Conservation (phyloP, 345 rosid species). For the Dimocarpus longan region DNA sequence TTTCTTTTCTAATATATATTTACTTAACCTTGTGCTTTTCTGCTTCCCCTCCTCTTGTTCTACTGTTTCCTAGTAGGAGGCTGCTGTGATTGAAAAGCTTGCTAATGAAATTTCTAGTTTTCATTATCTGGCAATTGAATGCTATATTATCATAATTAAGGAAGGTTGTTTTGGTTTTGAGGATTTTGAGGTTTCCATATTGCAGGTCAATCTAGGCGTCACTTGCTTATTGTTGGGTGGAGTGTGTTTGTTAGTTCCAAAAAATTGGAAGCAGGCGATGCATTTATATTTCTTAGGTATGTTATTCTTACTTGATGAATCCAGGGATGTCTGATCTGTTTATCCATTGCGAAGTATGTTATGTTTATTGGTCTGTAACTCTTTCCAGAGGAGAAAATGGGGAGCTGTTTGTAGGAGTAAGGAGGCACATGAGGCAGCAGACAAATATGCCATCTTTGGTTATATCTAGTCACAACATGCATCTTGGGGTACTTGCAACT, state of each 20-base stretch:
- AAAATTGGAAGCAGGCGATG: slow-evolving; percentile 97
- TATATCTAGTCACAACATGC: slow-evolving; percentile 99
- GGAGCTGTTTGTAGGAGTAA: slow-evolving; percentile 94
- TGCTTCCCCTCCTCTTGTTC: background rate
- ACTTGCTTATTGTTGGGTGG: slow-evolving; percentile 99
- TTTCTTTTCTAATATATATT: background rate
- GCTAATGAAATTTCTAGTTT: background rate
- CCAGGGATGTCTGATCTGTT: background rate
- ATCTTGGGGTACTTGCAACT: slow-evolving; percentile 98
- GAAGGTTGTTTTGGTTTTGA: background rate
- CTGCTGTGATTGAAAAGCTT: background rate
- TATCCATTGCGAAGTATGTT: background rate
- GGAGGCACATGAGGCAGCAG: slow-evolving; percentile 92
- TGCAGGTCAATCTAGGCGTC: slow-evolving; percentile 99
- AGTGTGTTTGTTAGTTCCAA: slow-evolving; percentile 99
- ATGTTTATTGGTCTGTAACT: slow-evolving; percentile 17
- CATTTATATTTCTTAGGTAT: slow-evolving; percentile 95
- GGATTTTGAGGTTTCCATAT: slow-evolving; percentile 14
- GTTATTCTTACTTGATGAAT: slow-evolving; percentile 20
- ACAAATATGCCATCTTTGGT: slow-evolving; percentile 89
- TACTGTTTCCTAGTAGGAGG: background rate
- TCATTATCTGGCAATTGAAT: background rate
- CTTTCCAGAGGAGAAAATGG: slow-evolving; percentile 84
- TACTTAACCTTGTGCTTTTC: background rate
- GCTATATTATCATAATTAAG: background rate